Evolutionary conservation across 2,329 filamentous ascomycete species (phyloP).

Genomic region (Lithohypha guttulata): DNA sequence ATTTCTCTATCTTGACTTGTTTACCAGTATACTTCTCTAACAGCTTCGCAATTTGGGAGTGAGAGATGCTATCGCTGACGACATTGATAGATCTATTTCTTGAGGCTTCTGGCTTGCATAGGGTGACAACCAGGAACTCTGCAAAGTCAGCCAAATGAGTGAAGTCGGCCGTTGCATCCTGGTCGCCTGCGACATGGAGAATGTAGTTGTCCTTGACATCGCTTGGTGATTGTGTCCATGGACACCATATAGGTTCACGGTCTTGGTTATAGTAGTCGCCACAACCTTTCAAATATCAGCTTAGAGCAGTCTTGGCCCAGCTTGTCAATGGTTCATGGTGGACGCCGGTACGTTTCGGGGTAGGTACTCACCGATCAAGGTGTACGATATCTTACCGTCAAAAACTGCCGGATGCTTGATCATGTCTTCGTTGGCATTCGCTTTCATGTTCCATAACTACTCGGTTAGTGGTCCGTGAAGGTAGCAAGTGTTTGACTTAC

Average conservation of each 20-base stretch:
- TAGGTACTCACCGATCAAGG: conserved; percentile 25
- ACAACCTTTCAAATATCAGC: too few species aligned
- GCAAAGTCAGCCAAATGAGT: conserved; percentile 23
- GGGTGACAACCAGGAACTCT: conserved; percentile 21
- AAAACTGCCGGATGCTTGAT: conserved; percentile 20
- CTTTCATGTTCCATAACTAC: conserved; percentile 16
- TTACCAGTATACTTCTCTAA: conserved; percentile 19
- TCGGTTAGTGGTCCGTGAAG: background rate
- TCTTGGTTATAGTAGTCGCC: conserved; percentile 26
- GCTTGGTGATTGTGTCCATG: conserved; percentile 20
- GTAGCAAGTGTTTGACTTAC: background rate
- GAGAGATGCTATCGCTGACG: conserved; percentile 21
- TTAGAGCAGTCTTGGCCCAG: too few species aligned
- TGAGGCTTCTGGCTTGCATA: conserved; percentile 19
- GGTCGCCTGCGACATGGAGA: conserved; percentile 21
- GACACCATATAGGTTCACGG: conserved; percentile 23
- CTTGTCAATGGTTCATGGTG: too few species aligned
- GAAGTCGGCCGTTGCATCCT: conserved; percentile 21
- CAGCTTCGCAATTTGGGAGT: conserved; percentile 19
- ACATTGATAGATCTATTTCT: conserved; percentile 22
- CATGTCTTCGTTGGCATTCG: conserved; percentile 14
- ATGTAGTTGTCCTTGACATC: conserved; percentile 16
- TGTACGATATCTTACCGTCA: conserved; percentile 24
- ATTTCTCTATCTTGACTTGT: conserved; percentile 13
- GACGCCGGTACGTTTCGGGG: too few species aligned